phyloP scores from a whole-genome alignment of 73 alveolate genomes.

The Paramecium sexaurelia region DNA sequence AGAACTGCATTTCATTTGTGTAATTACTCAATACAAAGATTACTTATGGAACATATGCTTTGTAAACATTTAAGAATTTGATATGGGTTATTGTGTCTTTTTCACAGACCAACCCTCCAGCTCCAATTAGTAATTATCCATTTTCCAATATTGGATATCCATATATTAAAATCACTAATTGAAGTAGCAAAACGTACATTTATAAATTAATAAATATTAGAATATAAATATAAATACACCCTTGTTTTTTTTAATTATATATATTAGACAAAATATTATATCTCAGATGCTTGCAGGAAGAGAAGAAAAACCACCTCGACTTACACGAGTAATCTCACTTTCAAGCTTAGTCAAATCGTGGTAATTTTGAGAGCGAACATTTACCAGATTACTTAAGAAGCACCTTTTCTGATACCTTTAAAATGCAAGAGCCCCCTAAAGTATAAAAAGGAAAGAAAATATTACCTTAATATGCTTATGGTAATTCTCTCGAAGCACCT shows the following conservation, averaged over 20 bases:
- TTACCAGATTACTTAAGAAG: conserved; percentile 28
- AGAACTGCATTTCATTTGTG: conserved; percentile 37
- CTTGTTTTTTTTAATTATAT: background rate
- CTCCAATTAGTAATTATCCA: conserved; percentile 40
- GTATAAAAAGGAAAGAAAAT: conserved; percentile 8
- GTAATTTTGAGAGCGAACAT: conserved; percentile 25
- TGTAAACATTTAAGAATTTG: conserved; percentile 33
- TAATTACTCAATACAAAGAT: background rate
- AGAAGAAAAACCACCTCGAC: conserved; percentile 49
- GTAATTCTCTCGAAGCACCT: conserved; percentile 42
- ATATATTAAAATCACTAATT: background rate
- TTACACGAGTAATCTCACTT: background rate
- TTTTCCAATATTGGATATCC: conserved; percentile 27
- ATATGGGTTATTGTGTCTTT: background rate
- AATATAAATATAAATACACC: background rate
- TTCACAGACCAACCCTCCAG: background rate
- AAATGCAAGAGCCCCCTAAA: conserved; percentile 10
- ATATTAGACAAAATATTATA: background rate
- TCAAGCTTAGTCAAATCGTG: background rate
- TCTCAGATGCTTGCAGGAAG: conserved; percentile 41
- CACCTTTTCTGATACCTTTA: background rate
- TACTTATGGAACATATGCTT: conserved; percentile 41
- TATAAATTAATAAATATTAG: background rate
- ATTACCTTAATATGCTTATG: conserved; percentile 37
- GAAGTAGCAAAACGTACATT: conserved; percentile 42